A percentile compares a stretch with the other conserved stretches of the same genome.
Evolutionary conservation across 192 early-diverging fungal genomes (phyloP).

Genomic region (Neocallimastix lanati): DNA sequence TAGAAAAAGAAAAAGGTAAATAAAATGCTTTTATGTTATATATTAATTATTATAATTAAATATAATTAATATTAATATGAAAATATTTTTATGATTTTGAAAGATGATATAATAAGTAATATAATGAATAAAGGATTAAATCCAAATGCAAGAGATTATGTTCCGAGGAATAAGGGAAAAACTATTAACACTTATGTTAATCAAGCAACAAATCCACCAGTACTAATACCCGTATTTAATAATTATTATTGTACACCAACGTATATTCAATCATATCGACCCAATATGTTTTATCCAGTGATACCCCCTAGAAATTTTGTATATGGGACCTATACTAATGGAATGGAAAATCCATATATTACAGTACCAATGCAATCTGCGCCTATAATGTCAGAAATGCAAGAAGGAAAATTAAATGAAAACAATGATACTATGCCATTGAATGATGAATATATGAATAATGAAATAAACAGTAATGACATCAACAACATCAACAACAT

Average conservation of each 20-base stretch:
- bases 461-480: neutral
- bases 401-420: neutral
- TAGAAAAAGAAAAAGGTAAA: neutral
- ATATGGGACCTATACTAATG: neutral
- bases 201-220: neutral
- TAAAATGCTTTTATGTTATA: too few species aligned
- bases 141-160: neutral
- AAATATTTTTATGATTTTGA: too few species aligned
- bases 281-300: neutral
- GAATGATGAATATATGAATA: neutral
- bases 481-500: too few species aligned
- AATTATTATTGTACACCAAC: neutral
- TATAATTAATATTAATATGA: too few species aligned
- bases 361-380: neutral
- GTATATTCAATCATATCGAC: neutral
- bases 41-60: too few species aligned
- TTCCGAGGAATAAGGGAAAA: neutral
- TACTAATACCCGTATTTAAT: neutral
- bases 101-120: neutral
- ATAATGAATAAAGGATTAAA: neutral
- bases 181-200: neutral
- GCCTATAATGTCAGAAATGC: neutral
- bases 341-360: neutral
- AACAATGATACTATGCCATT: neutral
- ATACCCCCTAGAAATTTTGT: neutral